Evolutionary conservation across 2,329 filamentous ascomycete species (phyloP).

Genomic region (Phaeosphaeriaceae sp.): DNA sequence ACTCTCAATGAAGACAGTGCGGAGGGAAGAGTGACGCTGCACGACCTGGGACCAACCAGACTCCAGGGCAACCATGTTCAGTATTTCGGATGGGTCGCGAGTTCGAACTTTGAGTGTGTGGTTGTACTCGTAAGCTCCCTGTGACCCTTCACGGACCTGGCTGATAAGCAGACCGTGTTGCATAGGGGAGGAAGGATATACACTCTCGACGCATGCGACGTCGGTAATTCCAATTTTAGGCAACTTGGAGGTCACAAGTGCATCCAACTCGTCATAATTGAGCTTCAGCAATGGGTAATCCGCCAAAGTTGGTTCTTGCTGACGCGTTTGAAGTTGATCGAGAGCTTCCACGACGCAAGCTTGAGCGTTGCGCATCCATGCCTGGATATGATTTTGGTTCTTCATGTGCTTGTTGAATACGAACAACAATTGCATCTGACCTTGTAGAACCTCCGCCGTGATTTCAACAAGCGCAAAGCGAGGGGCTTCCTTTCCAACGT

Average conservation of each 20-base stretch:
- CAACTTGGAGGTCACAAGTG: slow-evolving; percentile 10
- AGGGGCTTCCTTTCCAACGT: slow-evolving; percentile 12
- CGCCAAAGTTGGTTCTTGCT: slow-evolving; percentile 18
- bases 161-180: slow-evolving; percentile 18
- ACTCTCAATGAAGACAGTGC: slow-evolving; percentile 25
- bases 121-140: slow-evolving; percentile 11
- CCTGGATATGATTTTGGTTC: slow-evolving; percentile 14
- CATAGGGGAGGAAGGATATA: slow-evolving; percentile 19
- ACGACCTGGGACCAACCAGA: slow-evolving; percentile 27
- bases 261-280: slow-evolving; percentile 20
- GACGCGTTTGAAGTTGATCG: neutral
- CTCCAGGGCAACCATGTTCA: slow-evolving; percentile 10
- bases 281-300: slow-evolving; percentile 26
- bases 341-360: slow-evolving; percentile 9
- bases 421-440: slow-evolving; percentile 17
- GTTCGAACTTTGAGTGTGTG: slow-evolving; percentile 9
- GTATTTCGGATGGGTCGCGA: neutral
- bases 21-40: slow-evolving; percentile 20
- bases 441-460: slow-evolving; percentile 15
- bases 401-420: slow-evolving; percentile 22
- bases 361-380: slow-evolving; percentile 20
- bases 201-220: slow-evolving; percentile 11
- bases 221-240: slow-evolving; percentile 15
- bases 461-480: slow-evolving; percentile 29
- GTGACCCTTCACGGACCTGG: slow-evolving; percentile 6